Percentiles rank a stretch among this genome's conserved stretches.
These are phyloP conservation scores for Furcasterigmium sp. DNA, from an alignment of 2,329 filamentous ascomycete species.

Conservation along the genomic window DNA sequence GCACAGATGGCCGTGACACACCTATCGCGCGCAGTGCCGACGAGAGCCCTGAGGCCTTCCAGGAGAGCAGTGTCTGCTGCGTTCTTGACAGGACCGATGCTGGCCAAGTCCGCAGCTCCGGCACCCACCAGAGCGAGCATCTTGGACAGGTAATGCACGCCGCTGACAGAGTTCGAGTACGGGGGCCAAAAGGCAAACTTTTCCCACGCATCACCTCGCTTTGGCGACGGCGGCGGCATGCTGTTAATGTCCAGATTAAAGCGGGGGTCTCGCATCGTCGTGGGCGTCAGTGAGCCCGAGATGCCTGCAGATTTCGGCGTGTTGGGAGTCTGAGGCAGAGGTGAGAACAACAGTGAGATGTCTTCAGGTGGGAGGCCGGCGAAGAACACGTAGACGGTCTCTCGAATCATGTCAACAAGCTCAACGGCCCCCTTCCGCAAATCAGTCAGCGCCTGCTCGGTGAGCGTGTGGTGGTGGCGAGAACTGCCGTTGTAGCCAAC, in stretches of 20 bases:
- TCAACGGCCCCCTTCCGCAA: slow-evolving; percentile 76
- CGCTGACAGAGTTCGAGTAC: slow-evolving; percentile 84
- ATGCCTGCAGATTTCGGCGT: slow-evolving; percentile 55
- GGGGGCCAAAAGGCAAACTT: slow-evolving; percentile 96
- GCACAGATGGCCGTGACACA: slow-evolving; percentile 81
- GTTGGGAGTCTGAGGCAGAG: slow-evolving; percentile 63
- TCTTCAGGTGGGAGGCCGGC: slow-evolving; percentile 85
- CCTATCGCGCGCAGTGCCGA: slow-evolving; percentile 75
- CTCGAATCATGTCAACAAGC: slow-evolving; percentile 76
- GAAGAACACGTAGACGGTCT: slow-evolving; percentile 78
- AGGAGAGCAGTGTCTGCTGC: slow-evolving; percentile 48
- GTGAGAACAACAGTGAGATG: slow-evolving; percentile 80
- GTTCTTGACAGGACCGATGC: slow-evolving; percentile 60
- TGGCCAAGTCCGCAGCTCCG: slow-evolving; percentile 79
- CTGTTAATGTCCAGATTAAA: slow-evolving; percentile 78
- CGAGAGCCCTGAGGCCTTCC: slow-evolving; percentile 70
- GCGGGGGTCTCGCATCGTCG: slow-evolving; percentile 60
- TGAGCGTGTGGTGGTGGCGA: slow-evolving; percentile 73
- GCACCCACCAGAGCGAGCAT: slow-evolving; percentile 80
- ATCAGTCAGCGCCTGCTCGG: slow-evolving; percentile 62
- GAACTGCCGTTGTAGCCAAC: slow-evolving; percentile 78
- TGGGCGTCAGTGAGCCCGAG: slow-evolving; percentile 40
- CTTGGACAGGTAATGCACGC: slow-evolving; percentile 83
- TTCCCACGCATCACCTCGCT: slow-evolving; percentile 81
- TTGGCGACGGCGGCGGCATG: slow-evolving; percentile 70